Evolutionary conservation across 768 basidiomycete species (phyloP), one percentile per base, ranked within the genome.

Genomic region (Thelephora aurantiotincta): DNA sequence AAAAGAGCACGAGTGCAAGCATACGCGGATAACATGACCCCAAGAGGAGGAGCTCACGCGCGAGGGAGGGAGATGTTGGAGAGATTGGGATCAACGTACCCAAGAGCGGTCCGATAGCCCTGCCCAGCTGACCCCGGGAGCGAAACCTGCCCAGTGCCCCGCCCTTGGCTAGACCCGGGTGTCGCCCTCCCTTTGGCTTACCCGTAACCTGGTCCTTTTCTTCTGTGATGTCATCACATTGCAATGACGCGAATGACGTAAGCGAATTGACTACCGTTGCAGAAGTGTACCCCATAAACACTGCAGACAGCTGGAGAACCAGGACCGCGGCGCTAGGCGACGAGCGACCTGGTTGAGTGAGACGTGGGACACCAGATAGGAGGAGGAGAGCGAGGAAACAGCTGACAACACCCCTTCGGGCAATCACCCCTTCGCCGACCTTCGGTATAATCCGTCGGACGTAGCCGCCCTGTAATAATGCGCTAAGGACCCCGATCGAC

Each of bases 221-320:
- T 57, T 81, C 77, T 13, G 74, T 61, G 11, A 63, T 72, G 23
- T 91, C 87, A 58, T 94, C 87, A 52, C 89, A 92, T 63, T 93
- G 90, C 54, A 92, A 61, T 12, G 90, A 92, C 9, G 93, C 94
- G 52, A 82, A 78, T 20, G 92, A 81, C 34, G 91, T 99, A 53
- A 99, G 69, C 7, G 88, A 78, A 58, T 86, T 97, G 52, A 99
- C 94, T 44, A 96, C 93, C 1, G 91, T 96, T 4, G 94, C 93
- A 51, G 82, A 86, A 4, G 94, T 96, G 67, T 91, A 96, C 3
- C 91, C 90, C 65, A 97, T 72, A 57, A 82, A 86, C 4, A 84
- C 71, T 0, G 89, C 86, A 5, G 87, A 82, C n/a, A 64, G 70
- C 57, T 77, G 77, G 13, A 85, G 65, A 14, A 79, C 64, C 34